phyloP scores from a whole-genome alignment of 768 basidiomycete genomes.

The Gymnopilus dilepis region DNA sequence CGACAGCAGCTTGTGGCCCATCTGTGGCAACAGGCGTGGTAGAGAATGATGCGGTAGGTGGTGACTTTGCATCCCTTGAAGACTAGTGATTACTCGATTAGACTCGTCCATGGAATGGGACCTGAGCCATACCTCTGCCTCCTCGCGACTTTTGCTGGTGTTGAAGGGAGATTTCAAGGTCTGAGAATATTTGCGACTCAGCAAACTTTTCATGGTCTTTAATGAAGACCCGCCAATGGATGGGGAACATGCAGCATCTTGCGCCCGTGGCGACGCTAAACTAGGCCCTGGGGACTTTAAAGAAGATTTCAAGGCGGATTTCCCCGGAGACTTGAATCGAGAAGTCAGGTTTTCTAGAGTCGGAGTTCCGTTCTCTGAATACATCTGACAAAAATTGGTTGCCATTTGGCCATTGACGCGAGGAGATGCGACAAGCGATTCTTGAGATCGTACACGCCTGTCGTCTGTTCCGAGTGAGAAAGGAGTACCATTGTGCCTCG shows the following conservation, averaged over 20 bases:
- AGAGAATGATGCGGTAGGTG: background rate
- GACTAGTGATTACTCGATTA: background rate
- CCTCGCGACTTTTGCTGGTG: constrained; percentile 21
- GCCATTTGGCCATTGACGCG: background rate
- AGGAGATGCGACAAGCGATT: constrained; percentile 5
- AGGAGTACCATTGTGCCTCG: background rate
- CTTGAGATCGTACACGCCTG: constrained; percentile 11
- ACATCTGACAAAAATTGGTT: constrained; percentile 15
- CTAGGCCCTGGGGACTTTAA: constrained; percentile 42
- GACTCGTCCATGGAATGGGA: too few relatives aligned
- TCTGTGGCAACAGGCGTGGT: background rate
- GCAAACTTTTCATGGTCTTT: constrained; percentile 37
- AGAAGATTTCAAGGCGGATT: constrained; percentile 43
- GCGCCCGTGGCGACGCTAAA: constrained; percentile 19
- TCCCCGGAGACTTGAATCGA: constrained; percentile 37
- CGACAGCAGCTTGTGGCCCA: background rate
- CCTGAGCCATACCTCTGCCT: constrained; percentile 25
- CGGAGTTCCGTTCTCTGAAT: constrained; percentile 18
- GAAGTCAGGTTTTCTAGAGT: constrained; percentile 32
- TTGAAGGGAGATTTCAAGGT: constrained; percentile 28
- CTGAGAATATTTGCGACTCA: constrained; percentile 33
- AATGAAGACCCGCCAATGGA: constrained; percentile 28
- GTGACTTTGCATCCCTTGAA: background rate
- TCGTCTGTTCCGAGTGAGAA: background rate
- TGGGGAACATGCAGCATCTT: constrained; percentile 11